Evolutionary conservation across 306 rosid genomes (phyloP), one percentile per base, ranked within the genome.

Genomic region (Vigna mungo): DNA sequence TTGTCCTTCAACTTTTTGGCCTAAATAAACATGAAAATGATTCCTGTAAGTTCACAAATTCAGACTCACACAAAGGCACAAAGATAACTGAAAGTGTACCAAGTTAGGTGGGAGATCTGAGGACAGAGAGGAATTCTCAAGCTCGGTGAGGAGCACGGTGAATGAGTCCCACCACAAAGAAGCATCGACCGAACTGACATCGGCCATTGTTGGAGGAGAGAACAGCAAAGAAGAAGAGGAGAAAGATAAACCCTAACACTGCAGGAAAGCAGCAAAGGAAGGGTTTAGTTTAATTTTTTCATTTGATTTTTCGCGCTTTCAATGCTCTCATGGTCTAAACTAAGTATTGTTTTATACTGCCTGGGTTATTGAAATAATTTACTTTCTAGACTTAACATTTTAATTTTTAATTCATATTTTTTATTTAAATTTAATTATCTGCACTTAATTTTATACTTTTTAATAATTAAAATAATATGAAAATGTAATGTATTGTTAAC

Each of bases 161-260:
- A 94, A 94, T 9, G 97, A 84, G 76, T 92, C 98, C 98, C 98
- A 94, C 97, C 96, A 94, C 20, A 92, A 90, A 69, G 96, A 85
- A 17, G 92, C 83, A 25, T 94, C 96, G n/a, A 90, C 79, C 66
- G 93, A 72, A 39, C 25, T 82, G 11, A 89, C 32, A 75, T 82
- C 87, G 21, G 92, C 91, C 98, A 94, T 94, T 68, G 79, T 37
- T 58, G 62, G 25, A 79, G 75, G 73, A 60, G 62, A 80, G 77
- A 63, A 47, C 13, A 46, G 54, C 25, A 23, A 79, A 6, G 39
- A 75, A 9, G 25, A 72, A 1, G 47, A 76, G 48, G 67, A 34
- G 3, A 67, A 46, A 23, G 80, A 18, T 44, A 83, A 87, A 85
- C 89, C 89, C 87, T 83, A 83, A 51, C 55, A 6, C 72, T 3